Conservation (phyloP, 352 stramenopile genomes). For the Blastocystis sp. region DNA sequence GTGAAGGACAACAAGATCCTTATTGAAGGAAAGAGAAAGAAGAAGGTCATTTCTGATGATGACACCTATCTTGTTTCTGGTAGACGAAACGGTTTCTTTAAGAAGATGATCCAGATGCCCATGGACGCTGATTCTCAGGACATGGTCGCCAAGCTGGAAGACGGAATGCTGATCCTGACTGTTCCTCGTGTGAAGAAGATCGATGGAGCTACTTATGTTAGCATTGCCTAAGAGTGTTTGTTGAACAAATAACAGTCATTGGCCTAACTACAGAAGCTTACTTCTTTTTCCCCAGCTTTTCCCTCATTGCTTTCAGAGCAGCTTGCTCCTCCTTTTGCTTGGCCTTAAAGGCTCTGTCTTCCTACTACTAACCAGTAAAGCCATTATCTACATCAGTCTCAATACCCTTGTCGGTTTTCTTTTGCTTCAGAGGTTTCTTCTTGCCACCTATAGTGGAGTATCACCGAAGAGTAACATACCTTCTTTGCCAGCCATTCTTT, state of each 20-base stretch:
- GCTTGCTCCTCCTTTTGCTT: slow-evolving; percentile 61
- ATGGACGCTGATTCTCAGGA: slow-evolving; percentile 13
- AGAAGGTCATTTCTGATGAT: slow-evolving; percentile 53
- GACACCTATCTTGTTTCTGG: slow-evolving; percentile 41
- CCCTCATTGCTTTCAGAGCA: slow-evolving; percentile 60
- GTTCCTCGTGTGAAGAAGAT: slow-evolving; percentile 49
- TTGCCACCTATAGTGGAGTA: slow-evolving; percentile 15
- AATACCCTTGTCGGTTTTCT: slow-evolving; percentile 39
- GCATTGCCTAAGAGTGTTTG: neutral
- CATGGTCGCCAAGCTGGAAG: slow-evolving; percentile 41
- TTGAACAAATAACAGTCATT: neutral
- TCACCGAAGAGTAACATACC: neutral
- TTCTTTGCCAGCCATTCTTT: slow-evolving; percentile 58
- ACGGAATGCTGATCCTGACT: slow-evolving; percentile 49
- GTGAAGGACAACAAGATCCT: slow-evolving; percentile 61
- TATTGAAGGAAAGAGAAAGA: slow-evolving; percentile 61
- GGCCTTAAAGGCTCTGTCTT: slow-evolving; percentile 48
- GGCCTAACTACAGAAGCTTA: neutral
- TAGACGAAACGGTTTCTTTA: slow-evolving; percentile 41
- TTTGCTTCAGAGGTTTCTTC: slow-evolving; percentile 60
- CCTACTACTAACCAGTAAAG: neutral
- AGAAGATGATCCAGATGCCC: slow-evolving; percentile 25
- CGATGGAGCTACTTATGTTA: slow-evolving; percentile 7
- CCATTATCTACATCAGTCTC: slow-evolving; percentile 17
- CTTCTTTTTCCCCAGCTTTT: slow-evolving; percentile 49